Evolutionary conservation across 495 filamentous ascomycete species (phyloP).

Genomic region (Sphaerosporella brunnea): DNA sequence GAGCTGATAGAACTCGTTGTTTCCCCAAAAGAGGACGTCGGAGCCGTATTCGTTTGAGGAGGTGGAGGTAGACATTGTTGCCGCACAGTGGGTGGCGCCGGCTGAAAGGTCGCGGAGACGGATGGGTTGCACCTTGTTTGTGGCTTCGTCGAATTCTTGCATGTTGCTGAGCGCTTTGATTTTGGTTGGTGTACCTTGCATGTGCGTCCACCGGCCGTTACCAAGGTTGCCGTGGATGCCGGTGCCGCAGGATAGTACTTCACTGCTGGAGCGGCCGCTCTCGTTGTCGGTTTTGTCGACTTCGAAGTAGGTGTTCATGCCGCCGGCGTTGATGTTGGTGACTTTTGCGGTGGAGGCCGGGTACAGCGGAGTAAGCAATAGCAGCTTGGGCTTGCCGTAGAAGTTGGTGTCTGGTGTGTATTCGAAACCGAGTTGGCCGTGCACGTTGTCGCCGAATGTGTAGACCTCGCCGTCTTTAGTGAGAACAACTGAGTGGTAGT

Average conservation of each 20-base stretch:
- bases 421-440: conserved; percentile 70
- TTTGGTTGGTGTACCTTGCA: conserved; percentile 60
- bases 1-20: conserved; percentile 82
- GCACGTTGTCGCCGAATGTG: conserved; percentile 75
- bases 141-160: conserved; percentile 62
- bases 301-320: conserved; percentile 67
- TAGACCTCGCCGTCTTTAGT: conserved; percentile 63
- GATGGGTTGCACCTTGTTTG: conserved; percentile 53
- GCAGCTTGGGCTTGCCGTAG: conserved; percentile 47
- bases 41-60: conserved; percentile 50
- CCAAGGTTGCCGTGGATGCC: conserved; percentile 72
- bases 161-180: conserved; percentile 68
- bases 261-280: conserved; percentile 43
- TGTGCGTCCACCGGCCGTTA: conserved; percentile 77
- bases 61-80: conserved; percentile 50
- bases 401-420: conserved; percentile 40
- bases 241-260: conserved; percentile 71
- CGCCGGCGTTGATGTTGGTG: conserved; percentile 66
- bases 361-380: conserved; percentile 57
- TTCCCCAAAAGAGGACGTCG: conserved; percentile 83
- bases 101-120: conserved; percentile 50
- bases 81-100: conserved; percentile 61
- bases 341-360: conserved; percentile 39
- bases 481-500: conserved; percentile 66
- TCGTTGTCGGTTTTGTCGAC: conserved; percentile 42